These are phyloP conservation scores for Pharnaceum exiguum DNA, from an alignment of 148 eudicot genomes.

Conservation along the genomic window DNA sequence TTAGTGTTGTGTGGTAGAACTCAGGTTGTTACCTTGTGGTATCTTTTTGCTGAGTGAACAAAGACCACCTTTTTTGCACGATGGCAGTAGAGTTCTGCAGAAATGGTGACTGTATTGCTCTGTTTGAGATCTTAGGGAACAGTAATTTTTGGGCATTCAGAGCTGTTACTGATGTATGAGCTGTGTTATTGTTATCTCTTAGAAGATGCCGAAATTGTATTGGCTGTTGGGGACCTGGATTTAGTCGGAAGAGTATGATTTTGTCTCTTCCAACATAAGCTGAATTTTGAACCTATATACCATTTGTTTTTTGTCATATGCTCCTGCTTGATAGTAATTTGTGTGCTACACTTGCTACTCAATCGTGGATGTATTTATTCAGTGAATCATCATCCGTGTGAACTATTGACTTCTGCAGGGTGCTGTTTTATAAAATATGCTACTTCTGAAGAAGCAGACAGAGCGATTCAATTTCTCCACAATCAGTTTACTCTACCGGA, in stretches of 20 bases:
- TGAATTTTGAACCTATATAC: not conserved
- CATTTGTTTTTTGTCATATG: not conserved
- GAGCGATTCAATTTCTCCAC: conserved; percentile 81
- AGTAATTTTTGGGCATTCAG: not conserved
- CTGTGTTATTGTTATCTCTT: not conserved
- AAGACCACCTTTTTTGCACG: too few species aligned
- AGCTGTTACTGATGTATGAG: not conserved
- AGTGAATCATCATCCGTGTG: conserved; percentile 27
- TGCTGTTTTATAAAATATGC: conserved; percentile 95
- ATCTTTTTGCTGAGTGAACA: too few species aligned
- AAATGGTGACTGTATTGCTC: too few species aligned
- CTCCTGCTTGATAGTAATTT: not conserved
- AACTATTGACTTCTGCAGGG: conserved; percentile 68
- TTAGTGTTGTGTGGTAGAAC: too few species aligned
- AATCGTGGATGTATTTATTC: conserved; percentile 8
- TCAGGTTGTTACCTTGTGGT: too few species aligned
- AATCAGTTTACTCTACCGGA: conserved; percentile 88
- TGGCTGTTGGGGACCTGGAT: not conserved
- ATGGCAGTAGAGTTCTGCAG: too few species aligned
- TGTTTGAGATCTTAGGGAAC: too few species aligned
- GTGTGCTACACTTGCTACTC: not conserved
- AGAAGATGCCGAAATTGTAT: not conserved
- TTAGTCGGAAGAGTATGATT: too few species aligned
- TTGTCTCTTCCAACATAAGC: too few species aligned
- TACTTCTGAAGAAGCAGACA: conserved; percentile 87